Evolutionary conservation across 192 early-diverging fungal species (phyloP).

Genomic region (Funneliformis geosporum): DNA sequence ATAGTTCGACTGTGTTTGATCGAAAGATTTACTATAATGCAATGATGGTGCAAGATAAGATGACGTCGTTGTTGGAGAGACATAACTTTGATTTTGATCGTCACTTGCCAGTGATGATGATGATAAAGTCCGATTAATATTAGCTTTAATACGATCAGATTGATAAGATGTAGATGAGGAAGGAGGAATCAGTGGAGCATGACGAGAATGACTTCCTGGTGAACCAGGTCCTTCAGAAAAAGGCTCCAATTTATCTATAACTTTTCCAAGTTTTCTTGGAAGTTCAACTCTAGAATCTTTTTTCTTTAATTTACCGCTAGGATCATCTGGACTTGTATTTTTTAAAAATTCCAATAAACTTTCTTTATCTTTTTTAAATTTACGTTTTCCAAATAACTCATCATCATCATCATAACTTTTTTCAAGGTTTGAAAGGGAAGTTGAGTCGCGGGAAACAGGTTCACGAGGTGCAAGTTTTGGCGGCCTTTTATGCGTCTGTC

Average conservation of each 20-base stretch:
- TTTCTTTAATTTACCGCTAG: conserved; percentile 17
- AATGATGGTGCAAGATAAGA: not conserved
- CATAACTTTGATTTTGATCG: not conserved
- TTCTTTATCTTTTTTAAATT: conserved; percentile 23
- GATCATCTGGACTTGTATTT: conserved; percentile 31
- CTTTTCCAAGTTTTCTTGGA: too few relatives aligned
- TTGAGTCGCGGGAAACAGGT: not conserved
- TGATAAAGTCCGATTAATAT: not conserved
- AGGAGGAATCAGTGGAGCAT: conserved; percentile 11
- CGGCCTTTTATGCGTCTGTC: conserved; percentile 17
- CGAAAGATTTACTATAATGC: conserved; percentile 13
- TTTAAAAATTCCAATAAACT: conserved; percentile 30
- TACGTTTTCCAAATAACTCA: not conserved
- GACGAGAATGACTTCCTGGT: not conserved
- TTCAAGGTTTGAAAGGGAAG: not conserved
- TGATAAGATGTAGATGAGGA: not conserved
- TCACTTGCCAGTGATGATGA: not conserved
- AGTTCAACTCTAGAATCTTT: conserved; percentile 11
- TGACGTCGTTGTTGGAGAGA: too few relatives aligned
- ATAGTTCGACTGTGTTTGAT: not conserved
- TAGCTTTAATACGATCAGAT: not conserved
- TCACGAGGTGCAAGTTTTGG: conserved; percentile 32
- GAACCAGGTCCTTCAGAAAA: conserved; percentile 11
- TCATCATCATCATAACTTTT: not conserved
- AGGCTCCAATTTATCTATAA: not conserved